phyloP scores from a whole-genome alignment of 1,284 basidiomycete species.

The Ceratobasidium papillatum region DNA sequence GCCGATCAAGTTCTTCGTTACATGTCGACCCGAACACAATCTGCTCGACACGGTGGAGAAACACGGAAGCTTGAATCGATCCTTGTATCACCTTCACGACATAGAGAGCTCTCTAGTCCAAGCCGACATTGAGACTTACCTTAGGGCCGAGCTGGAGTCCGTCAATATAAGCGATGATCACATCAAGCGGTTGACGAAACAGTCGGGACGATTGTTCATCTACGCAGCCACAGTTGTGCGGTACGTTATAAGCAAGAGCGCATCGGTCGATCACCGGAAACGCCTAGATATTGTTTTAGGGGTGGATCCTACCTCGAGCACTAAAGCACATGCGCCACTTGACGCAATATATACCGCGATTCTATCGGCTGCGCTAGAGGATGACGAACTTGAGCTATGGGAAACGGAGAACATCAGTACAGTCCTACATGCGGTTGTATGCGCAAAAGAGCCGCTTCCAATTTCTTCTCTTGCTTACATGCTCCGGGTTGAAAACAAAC shows the following conservation, averaged over 20 bases:
- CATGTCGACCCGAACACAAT: constrained; percentile 39
- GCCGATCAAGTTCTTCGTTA: constrained; percentile 39
- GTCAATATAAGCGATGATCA: background rate
- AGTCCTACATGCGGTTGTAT: background rate
- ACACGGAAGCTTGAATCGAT: background rate
- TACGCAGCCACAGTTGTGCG: constrained; percentile 11
- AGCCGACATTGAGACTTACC: constrained; percentile 36
- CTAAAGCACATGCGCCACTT: background rate
- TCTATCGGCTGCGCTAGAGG: background rate
- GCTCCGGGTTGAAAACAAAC: background rate
- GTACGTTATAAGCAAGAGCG: background rate
- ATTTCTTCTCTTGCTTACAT: background rate
- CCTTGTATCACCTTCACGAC: constrained; percentile 34
- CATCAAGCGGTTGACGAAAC: background rate
- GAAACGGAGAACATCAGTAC: background rate
- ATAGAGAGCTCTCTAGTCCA: constrained; percentile 40
- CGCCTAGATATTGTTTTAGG: background rate
- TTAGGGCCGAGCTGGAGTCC: background rate
- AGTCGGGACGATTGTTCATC: background rate
- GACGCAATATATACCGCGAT: constrained; percentile 6
- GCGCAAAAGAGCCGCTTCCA: constrained; percentile 4
- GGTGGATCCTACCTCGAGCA: background rate
- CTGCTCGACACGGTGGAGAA: background rate
- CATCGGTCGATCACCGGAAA: background rate
- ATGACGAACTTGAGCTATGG: background rate